phyloP scores from a whole-genome alignment of 2,329 filamentous ascomycete species.

The Fusarium incarnatum region DNA sequence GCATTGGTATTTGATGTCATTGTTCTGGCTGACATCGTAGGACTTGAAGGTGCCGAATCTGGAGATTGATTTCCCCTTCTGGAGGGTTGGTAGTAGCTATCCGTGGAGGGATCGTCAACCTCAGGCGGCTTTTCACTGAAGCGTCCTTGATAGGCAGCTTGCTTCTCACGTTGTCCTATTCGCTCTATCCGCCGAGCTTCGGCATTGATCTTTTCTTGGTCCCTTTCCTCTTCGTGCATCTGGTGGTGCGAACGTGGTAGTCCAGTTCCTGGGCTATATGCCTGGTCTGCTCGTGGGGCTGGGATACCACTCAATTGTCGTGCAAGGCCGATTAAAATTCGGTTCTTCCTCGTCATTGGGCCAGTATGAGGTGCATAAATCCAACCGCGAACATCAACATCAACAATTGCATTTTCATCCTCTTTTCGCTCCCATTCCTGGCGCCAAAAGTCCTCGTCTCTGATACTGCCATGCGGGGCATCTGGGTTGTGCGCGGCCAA shows the following conservation, averaged over 20 bases:
- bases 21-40: conserved; percentile 54
- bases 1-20: conserved; percentile 43
- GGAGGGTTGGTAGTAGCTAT: conserved; percentile 47
- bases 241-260: conserved; percentile 43
- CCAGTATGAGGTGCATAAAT: conserved; percentile 88
- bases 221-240: conserved; percentile 60
- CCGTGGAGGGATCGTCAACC: conserved; percentile 52
- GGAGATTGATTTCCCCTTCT: conserved; percentile 52
- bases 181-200: conserved; percentile 83
- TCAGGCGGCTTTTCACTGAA: conserved; percentile 76
- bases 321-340: conserved; percentile 86
- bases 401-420: conserved; percentile 86
- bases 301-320: conserved; percentile 89
- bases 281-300: conserved; percentile 64
- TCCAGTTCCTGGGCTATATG: conserved; percentile 36
- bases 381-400: conserved; percentile 96
- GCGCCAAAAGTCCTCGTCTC: conserved; percentile 79
- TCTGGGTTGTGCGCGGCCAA: conserved; percentile 44
- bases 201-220: conserved; percentile 74
- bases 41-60: conserved; percentile 58
- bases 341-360: conserved; percentile 86
- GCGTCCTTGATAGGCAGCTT: conserved; percentile 74
- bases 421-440: conserved; percentile 83
- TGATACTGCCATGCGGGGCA: conserved; percentile 56
- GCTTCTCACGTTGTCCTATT: conserved; percentile 77